Base-by-base conservation (phyloP, 805 yeast species). In the Wickerhamiella slavikovae region DNA sequence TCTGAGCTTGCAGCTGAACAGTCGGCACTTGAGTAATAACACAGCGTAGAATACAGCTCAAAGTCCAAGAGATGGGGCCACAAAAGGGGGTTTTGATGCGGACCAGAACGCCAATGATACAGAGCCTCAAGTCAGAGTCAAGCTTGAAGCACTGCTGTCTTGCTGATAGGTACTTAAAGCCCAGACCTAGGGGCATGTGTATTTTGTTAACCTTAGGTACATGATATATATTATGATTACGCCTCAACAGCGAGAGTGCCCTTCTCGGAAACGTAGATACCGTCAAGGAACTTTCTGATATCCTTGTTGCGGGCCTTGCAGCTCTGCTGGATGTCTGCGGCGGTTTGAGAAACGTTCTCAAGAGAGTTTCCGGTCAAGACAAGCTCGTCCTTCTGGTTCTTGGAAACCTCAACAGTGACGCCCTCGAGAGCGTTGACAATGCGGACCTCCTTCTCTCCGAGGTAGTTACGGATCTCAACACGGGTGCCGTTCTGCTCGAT, bases 251-350 rank as follows among this genome's bases (percentile, higher is more conserved):
- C 76, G 57, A 85, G 68, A 59, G 66, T 66, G 55, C 93, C 93
- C 66, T 76, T 77, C 67, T 77, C 91, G 47, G 95, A 83, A 53
- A 85, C 98, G 64, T 85, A 85, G 68, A 85, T 83, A 82, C 99
- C 99, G 64, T 91, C 98, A 71, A 89, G 77, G 74, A 85, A 85
- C 73, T 85, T 85, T 68, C 98, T 79, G 83, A 89, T 85, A 89
- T 85, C 98, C 85, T 89, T 89, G 89, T 85, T 85, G 71, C 93
- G 78, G 58, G 82, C 96, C 62, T 91, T 73, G 71, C 95, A 82
- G 62, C 71, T 71, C 69, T 85, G 96, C 66, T 85, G 94, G 53
- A 89, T 70, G 58, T 82, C 94, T 54, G 98, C 98, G 62, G 93
- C 89, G 56, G 82, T 77, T 68, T 85, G 98, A 44, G 96, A 89